Percentiles rank a stretch among this genome's conserved stretches.
phyloP scores from a whole-genome alignment of 495 filamentous ascomycete genomes.

The Penicillium riverlandense region DNA sequence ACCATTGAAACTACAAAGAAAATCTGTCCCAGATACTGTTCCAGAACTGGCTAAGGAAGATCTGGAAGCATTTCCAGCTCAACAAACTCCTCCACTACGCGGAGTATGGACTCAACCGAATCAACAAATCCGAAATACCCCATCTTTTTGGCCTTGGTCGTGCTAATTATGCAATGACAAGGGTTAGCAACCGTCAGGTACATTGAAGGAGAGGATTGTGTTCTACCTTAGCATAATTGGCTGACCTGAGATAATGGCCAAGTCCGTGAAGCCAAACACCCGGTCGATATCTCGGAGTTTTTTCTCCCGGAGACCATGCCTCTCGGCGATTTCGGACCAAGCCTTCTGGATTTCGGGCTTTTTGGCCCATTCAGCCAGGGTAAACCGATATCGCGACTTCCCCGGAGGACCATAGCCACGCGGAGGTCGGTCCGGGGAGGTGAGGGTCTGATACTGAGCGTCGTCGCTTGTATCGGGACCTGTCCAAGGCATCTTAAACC shows the following conservation, averaged over 20 bases:
- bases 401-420: slow-evolving; percentile 30
- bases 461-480: slow-evolving; percentile 17
- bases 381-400: slow-evolving; percentile 26
- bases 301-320: slow-evolving; percentile 6
- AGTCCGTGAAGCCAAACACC: slow-evolving; percentile 4
- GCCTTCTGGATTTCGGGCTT: slow-evolving; percentile 34
- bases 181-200: not conserved
- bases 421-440: slow-evolving; percentile 13
- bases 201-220: not conserved
- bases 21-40: too few relatives aligned
- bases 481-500: slow-evolving; percentile 29
- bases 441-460: slow-evolving; percentile 12
- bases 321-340: slow-evolving; percentile 21
- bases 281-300: slow-evolving; percentile 2
- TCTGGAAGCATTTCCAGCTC: slow-evolving; percentile 27
- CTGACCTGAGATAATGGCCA: slow-evolving; percentile 1
- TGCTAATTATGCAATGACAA: slow-evolving; percentile 9
- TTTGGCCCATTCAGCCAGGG: slow-evolving; percentile 37
- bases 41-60: slow-evolving; percentile 3
- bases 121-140: slow-evolving; percentile 37
- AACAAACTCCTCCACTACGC: slow-evolving; percentile 23
- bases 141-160: slow-evolving; percentile 30
- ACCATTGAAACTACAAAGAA: too few relatives aligned
- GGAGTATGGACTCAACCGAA: slow-evolving; percentile 24
- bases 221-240: slow-evolving; percentile 2